Conservation (phyloP, 345 rosid genomes). For the Murraya paniculata region DNA sequence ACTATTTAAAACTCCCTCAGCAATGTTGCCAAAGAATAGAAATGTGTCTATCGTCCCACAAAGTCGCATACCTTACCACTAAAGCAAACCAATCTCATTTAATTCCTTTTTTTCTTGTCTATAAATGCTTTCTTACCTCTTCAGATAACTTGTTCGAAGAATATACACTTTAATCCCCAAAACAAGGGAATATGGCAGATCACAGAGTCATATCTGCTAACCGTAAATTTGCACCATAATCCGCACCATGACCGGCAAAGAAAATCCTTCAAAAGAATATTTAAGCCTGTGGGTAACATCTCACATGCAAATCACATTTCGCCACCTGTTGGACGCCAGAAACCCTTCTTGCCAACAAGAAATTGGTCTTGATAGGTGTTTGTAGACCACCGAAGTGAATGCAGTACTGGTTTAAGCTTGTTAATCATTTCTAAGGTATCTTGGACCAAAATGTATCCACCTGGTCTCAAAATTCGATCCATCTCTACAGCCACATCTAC, state of each 20-base stretch:
- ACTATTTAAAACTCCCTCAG: background rate
- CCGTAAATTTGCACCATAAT: background rate
- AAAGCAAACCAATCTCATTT: background rate
- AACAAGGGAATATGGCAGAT: background rate
- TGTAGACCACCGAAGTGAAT: constrained; percentile 70
- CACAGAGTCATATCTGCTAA: background rate
- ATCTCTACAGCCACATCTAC: constrained; percentile 60
- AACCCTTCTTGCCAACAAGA: constrained; percentile 67
- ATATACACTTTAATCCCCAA: background rate
- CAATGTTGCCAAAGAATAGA: background rate
- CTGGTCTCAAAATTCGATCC: constrained; percentile 78
- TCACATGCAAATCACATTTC: background rate
- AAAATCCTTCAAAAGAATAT: background rate
- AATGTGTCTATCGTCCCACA: background rate
- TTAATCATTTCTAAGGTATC: constrained; percentile 55
- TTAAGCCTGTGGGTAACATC: background rate
- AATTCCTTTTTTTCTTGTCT: background rate
- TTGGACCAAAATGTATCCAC: constrained; percentile 74
- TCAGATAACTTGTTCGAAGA: background rate
- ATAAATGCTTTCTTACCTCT: background rate
- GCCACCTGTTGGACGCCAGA: constrained; percentile 64
- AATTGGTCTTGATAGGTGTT: constrained; percentile 55
- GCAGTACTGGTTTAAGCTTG: constrained; percentile 49
- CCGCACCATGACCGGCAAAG: background rate
- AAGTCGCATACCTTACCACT: background rate